Base-by-base conservation (phyloP, 164 flowering plant species). In the Tinospora cordifolia region DNA sequence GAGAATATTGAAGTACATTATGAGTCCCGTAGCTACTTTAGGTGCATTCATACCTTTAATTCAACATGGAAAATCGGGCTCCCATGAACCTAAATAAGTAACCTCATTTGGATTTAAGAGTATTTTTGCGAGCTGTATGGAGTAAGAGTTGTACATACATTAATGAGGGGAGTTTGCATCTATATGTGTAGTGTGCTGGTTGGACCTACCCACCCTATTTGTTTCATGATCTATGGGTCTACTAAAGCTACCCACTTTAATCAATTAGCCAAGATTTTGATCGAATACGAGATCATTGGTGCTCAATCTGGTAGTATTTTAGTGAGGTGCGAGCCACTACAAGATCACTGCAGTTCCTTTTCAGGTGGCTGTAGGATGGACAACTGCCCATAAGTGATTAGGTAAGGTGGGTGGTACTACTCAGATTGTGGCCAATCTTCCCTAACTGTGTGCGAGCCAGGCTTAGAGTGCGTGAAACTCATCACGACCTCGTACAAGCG, bases 241-340 rank as follows among this genome's bases (percentile, higher is more conserved):
- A 62, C 10, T 19, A 38, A 38, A 62, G 65, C 67, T 34, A 64
- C 44, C 67, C 41, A 38, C 67, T 34, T 60, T 38, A 24, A 74
- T 77, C 75, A 77, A 74, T 74, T 73, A 77, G 72, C 71, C 68
- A 77, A 77, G 62, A 70, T 73, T 73, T 74, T 69, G 65, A 73
- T 64, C 26, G 60, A 69, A 77, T 66, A 73, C 34, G 47, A 73
- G 73, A 72, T 73, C 70, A 69, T 13, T 4, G 36, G 36, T 30
- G 36, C 36, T 30, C 3, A 4, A 1, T 30, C 36, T 30, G 4
- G 36, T 30, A 4, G 36, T 30, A 30, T 30, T 63, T 63, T 63
- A 8, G 14, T 63, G 66, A 22, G 41, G 66, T 63, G 12, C 36
- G 6, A 34, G 36, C 36, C 41, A 44, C 21, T 15, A 44, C n/a